Evolutionary conservation across 495 filamentous ascomycete species (phyloP), one percentile per base, ranked within the genome.

Genomic region (Usnea hakonensis): DNA sequence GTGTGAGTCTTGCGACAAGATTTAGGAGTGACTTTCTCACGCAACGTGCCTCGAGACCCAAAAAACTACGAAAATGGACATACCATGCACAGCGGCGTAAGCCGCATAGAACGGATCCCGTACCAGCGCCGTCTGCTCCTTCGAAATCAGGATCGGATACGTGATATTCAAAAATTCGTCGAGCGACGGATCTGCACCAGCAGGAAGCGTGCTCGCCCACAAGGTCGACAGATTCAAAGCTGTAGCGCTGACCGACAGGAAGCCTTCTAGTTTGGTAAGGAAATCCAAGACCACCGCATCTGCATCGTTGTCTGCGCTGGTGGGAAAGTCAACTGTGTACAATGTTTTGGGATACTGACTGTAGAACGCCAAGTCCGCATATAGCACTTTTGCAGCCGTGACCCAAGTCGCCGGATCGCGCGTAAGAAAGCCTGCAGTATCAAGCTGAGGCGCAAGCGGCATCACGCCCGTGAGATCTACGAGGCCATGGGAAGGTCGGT

Each of bases 91-190:
- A 11, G 75, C 73, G 2, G 74, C 81, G 54, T 83, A 85, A 65
- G 82, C 80, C 5, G 69, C 69, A 63, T 78, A 83, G 60, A 85
- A 81, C 0, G 82, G 80, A 2, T 73, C 68, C 5, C 76, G 74
- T 28, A 85, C 68, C 21, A 77, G 74, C 9, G 60, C 66, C 44
- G 71, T 80, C 63, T 85, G 81, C 57, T 82, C 74, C 50, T 81
- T 78, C 11, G 77, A 75, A 48, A 78, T 81, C 19, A 85, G 61
- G 21, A 71, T 74, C 10, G 79, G 73, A 60, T 85, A 85, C 5
- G 80, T 83, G 53, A 69, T 70, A 59, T 73, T 74, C 13, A 82
- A 65, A 23, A 75, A 61, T 2, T 67, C 23, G 7, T n/a, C 26
- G 8, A 80, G 60, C 4, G 67, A 56, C 9, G 61, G 38, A 10